phyloP scores from a whole-genome alignment of 768 basidiomycete species.

The Leucogyrophana mollusca region DNA sequence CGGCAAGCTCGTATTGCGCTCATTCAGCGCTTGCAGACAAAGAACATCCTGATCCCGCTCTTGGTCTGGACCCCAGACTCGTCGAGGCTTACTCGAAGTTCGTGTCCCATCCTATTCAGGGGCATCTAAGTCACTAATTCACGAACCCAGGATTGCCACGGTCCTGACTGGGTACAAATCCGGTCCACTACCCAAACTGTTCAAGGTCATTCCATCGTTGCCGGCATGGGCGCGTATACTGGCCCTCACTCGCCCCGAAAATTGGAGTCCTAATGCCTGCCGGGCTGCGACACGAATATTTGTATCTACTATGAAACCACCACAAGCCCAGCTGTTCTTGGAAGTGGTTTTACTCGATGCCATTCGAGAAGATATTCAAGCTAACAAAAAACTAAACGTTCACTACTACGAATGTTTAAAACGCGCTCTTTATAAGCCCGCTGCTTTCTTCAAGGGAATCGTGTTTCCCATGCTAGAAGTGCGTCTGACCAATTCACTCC shows the following conservation, averaged over 20 bases:
- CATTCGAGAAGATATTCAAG: conserved; percentile 83
- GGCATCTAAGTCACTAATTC: conserved; percentile 6
- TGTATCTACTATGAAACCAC: conserved; percentile 94
- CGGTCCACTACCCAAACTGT: conserved; percentile 91
- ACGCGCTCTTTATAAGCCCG: conserved; percentile 91
- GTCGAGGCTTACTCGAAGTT: conserved; percentile 93
- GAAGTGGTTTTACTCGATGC: conserved; percentile 90
- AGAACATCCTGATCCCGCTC: conserved; percentile 72
- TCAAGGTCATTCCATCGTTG: conserved; percentile 96
- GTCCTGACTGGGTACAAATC: conserved; percentile 89
- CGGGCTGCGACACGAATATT: conserved; percentile 93
- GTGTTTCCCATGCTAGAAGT: conserved; percentile 95
- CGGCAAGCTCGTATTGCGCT: not conserved
- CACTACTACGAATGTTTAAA: conserved; percentile 95
- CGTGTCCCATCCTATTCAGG: conserved; percentile 24
- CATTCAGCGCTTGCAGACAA: conserved; percentile 33
- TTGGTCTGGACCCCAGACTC: conserved; percentile 88
- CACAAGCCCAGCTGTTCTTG: conserved; percentile 89
- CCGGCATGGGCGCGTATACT: conserved; percentile 96
- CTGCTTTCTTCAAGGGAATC: conserved; percentile 97
- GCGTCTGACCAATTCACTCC: conserved; percentile 35
- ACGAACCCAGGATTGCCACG: conserved; percentile 67
- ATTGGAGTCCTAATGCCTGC: conserved; percentile 95
- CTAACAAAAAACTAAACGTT: conserved; percentile 85
- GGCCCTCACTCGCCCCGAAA: conserved; percentile 87